Conservation (phyloP, 2,329 filamentous ascomycete species). For the Dactylellina parvicollis region DNA sequence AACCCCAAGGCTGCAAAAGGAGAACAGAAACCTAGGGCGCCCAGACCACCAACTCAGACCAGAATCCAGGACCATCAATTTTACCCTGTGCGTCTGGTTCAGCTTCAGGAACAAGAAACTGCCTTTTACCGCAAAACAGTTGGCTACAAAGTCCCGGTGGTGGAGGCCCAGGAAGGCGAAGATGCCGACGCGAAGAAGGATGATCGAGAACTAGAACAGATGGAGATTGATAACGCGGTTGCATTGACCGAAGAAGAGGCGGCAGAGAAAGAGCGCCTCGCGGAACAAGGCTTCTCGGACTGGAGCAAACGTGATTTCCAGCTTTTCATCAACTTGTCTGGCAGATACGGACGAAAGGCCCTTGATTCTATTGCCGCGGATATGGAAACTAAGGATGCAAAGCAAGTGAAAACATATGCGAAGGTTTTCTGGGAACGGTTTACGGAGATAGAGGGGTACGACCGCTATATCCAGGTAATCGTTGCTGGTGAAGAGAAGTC, state of each 20-base stretch:
- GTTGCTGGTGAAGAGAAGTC: constrained; percentile 92
- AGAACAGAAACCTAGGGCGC: constrained; percentile 91
- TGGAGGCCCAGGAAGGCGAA: constrained; percentile 72
- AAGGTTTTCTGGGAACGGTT: constrained; percentile 97
- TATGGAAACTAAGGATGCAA: constrained; percentile 85
- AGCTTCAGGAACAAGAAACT: constrained; percentile 95
- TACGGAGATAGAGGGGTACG: constrained; percentile 86
- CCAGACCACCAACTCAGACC: constrained; percentile 92
- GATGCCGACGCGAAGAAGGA: constrained; percentile 85
- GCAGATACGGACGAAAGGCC: constrained; percentile 87
- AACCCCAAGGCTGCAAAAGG: constrained; percentile 76
- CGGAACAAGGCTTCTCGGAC: constrained; percentile 84
- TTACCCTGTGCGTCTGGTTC: constrained; percentile 82
- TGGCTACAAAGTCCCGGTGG: constrained; percentile 89
- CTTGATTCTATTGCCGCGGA: constrained; percentile 87
- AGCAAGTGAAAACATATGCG: constrained; percentile 89
- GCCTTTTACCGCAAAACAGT: constrained; percentile 82
- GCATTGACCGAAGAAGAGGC: constrained; percentile 89
- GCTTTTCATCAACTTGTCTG: constrained; percentile 95
- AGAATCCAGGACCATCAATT: constrained; percentile 96
- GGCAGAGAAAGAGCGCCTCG: constrained; percentile 83
- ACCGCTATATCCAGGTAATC: constrained; percentile 87
- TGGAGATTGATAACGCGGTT: constrained; percentile 90
- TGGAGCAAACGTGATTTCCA: constrained; percentile 99
- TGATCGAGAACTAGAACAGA: constrained; percentile 85